Evolutionary conservation across 192 early-diverging fungal genomes (phyloP), one percentile per base, ranked within the genome.

Genomic region (Dissophora ornata): DNA sequence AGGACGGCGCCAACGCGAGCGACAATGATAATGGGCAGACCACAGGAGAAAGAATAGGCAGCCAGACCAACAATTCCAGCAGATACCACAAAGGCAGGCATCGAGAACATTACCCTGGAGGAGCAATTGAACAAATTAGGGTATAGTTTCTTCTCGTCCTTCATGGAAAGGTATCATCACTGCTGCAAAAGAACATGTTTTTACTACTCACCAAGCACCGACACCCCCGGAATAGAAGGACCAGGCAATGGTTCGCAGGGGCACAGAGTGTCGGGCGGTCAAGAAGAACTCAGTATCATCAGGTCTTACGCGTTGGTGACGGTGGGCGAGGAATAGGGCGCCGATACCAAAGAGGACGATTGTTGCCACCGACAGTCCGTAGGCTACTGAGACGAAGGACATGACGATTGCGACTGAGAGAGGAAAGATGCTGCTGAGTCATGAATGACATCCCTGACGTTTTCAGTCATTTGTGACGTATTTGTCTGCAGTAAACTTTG

Each of bases 51-150:
- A 3, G 89, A 82, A 42, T 91, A 91, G 49, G 85, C 87, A 48
- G 89, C 83, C 16, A 87, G 80, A 18, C 90, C 90, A 9, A 88
- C 78, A 49, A 91, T 80, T 16, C 88, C 90, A 18, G 83, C 82
- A 26, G 85, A 85, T 28, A 87, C 82, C 25, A 84, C 88, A 52
- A 87, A 84, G 36, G 86, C 80, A 53, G 89, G 87, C 46, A 90
- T 73, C 3, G 85, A 66, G 32, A 86, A 90, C 67, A 91, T 80
- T 34, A 87, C 52, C 86, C 33, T 88, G 81, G 13, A 32, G 51
- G 24, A 56, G 18, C 2, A 62, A 40, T 4, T 18, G 25, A 30
- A 34, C 16, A 9, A n/a, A n/a, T n/a, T n/a, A n/a, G n/a, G n/a
- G n/a, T n/a, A n/a, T n/a, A n/a, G n/a, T n/a, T n/a, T n/a, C n/a